Evolutionary conservation across 768 basidiomycete genomes (phyloP), one percentile per base, ranked within the genome.

Genomic region (Obba rivulosa): DNA sequence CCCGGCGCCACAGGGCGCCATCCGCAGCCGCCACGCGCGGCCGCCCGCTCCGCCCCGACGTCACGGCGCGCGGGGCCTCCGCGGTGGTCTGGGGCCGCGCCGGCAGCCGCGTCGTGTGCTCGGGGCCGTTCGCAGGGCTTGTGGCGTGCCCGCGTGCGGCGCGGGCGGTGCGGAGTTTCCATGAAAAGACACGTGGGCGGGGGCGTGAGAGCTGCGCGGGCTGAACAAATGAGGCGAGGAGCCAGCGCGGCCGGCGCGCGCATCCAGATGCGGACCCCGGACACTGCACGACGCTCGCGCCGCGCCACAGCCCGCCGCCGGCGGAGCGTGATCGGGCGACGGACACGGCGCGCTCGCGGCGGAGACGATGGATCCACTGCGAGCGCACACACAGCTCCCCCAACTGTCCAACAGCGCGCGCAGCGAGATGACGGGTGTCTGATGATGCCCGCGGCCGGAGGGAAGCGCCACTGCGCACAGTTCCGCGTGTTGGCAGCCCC

Each of bases 131-230:
- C 28, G 28, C 28, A 31, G 28, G 24, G 45, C 45, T 40, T 45
- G 38, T 43, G 45, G 25, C 37, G 34, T 35, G 43, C 47, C 43
- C 38, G 43, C 34, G 37, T 28, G 48, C 52, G 56, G 50, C 41
- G 53, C 49, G 49, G 34, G 42, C 49, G 41, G 45, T 36, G 52
- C 48, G 20, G 51, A 41, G 18, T 21, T 55, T 50, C 54, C 54
- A 55, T 46, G 49, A 18, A 54, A 53, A 54, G 50, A 41, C 57
- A 58, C 57, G 57, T 58, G 57, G 56, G 57, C 57, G 57, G 54
- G 52, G 42, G 49, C 49, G 49, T 52, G 53, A 41, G 48, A 46
- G 41, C 25, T n/a, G 20, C 47, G 50, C 34, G 44, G 54, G 51
- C 37, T 34, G 43, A 54, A 38, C 48, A 38, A 34, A 37, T 54